Percentiles rank a stretch among this genome's conserved stretches.
Evolutionary conservation across 1,284 basidiomycete genomes (phyloP).

Genomic region (Austroboletus olivaceoglutinosus): DNA sequence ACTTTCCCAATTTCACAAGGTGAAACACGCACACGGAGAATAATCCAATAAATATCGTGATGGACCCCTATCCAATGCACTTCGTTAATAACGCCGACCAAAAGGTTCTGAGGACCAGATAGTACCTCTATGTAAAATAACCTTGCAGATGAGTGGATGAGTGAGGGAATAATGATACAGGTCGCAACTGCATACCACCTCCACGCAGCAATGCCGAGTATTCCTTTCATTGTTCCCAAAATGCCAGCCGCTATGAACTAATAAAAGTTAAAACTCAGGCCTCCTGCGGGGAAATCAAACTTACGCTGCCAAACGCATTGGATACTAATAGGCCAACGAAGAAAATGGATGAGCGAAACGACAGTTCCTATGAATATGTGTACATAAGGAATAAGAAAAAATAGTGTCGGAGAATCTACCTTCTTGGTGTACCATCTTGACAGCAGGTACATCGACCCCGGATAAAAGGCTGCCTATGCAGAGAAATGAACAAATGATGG

Average conservation of each 20-base stretch:
- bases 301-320: constrained; percentile 72
- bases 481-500: not conserved
- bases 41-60: constrained; percentile 56
- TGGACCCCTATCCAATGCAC: constrained; percentile 43
- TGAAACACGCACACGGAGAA: constrained; percentile 47
- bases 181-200: constrained; percentile 51
- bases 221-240: constrained; percentile 65
- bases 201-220: constrained; percentile 68
- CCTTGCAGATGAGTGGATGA: constrained; percentile 29
- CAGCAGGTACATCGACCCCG: constrained; percentile 58
- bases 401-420: constrained; percentile 27
- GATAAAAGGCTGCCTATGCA: constrained; percentile 58
- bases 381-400: not conserved
- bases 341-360: constrained; percentile 67
- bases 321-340: constrained; percentile 68
- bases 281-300: constrained; percentile 22
- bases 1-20: not conserved
- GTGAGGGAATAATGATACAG: not conserved
- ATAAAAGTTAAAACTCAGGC: not conserved
- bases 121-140: constrained; percentile 61
- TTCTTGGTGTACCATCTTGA: constrained; percentile 68
- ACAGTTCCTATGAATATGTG: constrained; percentile 48
- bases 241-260: constrained; percentile 70
- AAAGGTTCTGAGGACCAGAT: not conserved
- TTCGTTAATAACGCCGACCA: not conserved